Evolutionary conservation across 306 rosid species (phyloP).

Genomic region (Hippophae tibetana): DNA sequence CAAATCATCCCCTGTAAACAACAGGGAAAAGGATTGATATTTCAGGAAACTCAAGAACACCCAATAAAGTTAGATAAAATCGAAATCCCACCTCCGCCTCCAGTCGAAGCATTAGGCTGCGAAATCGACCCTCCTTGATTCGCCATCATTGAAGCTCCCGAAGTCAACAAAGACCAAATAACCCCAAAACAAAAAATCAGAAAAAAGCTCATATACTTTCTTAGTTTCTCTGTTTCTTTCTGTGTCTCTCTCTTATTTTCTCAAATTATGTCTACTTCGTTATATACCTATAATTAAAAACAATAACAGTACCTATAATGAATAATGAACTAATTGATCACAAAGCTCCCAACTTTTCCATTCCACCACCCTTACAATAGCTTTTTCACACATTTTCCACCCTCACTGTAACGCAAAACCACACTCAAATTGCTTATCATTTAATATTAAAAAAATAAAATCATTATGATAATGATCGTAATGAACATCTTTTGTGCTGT

Average conservation of each 20-base stretch:
- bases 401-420: conserved; percentile 20
- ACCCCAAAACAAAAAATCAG: background rate
- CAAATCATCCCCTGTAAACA: conserved; percentile 37
- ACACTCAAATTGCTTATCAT: no score
- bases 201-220: background rate
- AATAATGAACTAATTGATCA: conserved; percentile 10
- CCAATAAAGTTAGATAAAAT: conserved; percentile 1
- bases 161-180: conserved; percentile 10
- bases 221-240: background rate
- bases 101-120: conserved; percentile 32
- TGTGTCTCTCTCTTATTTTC: background rate
- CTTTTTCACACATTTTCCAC: conserved; percentile 1
- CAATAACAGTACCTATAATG: background rate
- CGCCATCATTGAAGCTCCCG: conserved; percentile 42
- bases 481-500: no score
- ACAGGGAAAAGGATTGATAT: background rate
- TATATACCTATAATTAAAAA: conserved; percentile 6
- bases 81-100: conserved; percentile 33
- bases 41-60: background rate
- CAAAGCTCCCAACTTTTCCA: conserved; percentile 20
- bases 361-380: conserved; percentile 3
- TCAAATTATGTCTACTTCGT: conserved; percentile 5
- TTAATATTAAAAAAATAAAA: no score
- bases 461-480: no score
- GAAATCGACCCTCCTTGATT: conserved; percentile 46